A percentile compares a stretch with the other conserved stretches of the same genome.
phyloP scores from a whole-genome alignment of 768 basidiomycete species.

The Lactifluus rugatus region DNA sequence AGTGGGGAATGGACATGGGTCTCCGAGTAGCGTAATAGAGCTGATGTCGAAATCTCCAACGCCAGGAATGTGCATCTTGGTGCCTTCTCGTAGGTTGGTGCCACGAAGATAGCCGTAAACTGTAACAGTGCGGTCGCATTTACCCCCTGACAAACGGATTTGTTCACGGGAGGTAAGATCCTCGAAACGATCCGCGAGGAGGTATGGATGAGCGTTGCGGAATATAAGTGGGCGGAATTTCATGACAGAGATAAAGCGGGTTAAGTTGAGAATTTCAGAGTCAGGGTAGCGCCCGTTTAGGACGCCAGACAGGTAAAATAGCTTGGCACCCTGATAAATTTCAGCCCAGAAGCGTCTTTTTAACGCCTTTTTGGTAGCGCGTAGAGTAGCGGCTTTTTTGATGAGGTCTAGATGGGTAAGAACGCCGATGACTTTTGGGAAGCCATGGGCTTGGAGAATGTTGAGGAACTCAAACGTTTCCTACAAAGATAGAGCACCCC shows the following conservation, averaged over 20 bases:
- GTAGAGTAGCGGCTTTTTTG: constrained; percentile 80
- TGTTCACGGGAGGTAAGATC: constrained; percentile 87
- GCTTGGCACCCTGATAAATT: constrained; percentile 96
- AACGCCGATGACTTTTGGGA: constrained; percentile 96
- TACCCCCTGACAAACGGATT: constrained; percentile 68
- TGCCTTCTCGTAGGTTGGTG: constrained; percentile 66
- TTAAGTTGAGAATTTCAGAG: constrained; percentile 90
- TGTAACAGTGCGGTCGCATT: constrained; percentile 88
- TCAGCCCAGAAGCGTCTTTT: constrained; percentile 99
- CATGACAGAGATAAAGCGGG: constrained; percentile 94
- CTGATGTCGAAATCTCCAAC: constrained; percentile 82
- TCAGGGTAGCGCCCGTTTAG: constrained; percentile 97
- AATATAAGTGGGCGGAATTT: constrained; percentile 97
- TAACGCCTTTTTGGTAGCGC: constrained; percentile 83
- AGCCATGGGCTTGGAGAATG: constrained; percentile 92
- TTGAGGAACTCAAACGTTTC: constrained; percentile 99
- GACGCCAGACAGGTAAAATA: constrained; percentile 95
- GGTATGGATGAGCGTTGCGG: constrained; percentile 89
- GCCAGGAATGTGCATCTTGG: constrained; percentile 87
- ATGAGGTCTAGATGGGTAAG: constrained; percentile 96
- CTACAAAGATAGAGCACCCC: constrained; percentile 32
- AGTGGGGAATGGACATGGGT: constrained; percentile 93
- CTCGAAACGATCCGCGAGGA: constrained; percentile 89
- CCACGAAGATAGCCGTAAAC: constrained; percentile 93
- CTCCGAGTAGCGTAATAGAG: constrained; percentile 65